phyloP scores from a whole-genome alignment of 371 early-diverging fungal genomes.

The Polyrhizophydium stewartii region DNA sequence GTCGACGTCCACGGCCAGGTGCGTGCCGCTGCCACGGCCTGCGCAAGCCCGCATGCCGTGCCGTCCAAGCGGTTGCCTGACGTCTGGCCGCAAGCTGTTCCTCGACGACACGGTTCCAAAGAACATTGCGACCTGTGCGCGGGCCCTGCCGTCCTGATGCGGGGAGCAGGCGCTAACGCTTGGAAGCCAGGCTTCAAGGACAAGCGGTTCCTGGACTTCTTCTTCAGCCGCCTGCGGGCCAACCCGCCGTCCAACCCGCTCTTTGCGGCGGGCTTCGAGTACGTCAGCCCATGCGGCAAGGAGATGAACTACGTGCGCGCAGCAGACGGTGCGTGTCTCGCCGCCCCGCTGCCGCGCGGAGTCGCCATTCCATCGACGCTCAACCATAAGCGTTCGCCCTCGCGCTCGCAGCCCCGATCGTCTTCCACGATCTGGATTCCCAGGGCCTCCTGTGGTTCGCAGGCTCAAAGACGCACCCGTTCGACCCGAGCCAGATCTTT shows the following conservation, averaged over 20 bases:
- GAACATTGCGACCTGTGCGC: slow-evolving; percentile 15
- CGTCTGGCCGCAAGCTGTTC: slow-evolving; percentile 17
- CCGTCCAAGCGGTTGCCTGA: no score
- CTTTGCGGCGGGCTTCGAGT: neutral
- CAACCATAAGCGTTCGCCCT: neutral
- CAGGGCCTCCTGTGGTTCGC: slow-evolving; percentile 10
- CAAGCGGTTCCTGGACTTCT: slow-evolving; percentile 30
- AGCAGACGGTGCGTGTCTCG: slow-evolving; percentile 12
- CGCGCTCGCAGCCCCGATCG: slow-evolving; percentile 15
- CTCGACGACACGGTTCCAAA: slow-evolving; percentile 20
- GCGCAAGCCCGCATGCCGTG: no score
- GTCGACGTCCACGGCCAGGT: slow-evolving; percentile 29
- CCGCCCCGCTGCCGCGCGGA: neutral
- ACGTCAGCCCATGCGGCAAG: slow-evolving; percentile 22
- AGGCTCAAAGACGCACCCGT: slow-evolving; percentile 9
- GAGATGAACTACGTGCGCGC: slow-evolving; percentile 21
- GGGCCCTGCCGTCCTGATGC: no score
- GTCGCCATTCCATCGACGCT: neutral
- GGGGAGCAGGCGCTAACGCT: no score
- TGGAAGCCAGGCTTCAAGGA: slow-evolving; percentile 37
- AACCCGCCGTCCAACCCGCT: neutral
- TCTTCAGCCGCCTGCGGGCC: slow-evolving; percentile 23
- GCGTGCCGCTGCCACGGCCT: neutral
- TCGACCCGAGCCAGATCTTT: slow-evolving; percentile 13
- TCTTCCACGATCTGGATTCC: slow-evolving; percentile 18